Conservation (phyloP, 2,329 filamentous ascomycete species). For the Pseudofabraea citricarpa region DNA sequence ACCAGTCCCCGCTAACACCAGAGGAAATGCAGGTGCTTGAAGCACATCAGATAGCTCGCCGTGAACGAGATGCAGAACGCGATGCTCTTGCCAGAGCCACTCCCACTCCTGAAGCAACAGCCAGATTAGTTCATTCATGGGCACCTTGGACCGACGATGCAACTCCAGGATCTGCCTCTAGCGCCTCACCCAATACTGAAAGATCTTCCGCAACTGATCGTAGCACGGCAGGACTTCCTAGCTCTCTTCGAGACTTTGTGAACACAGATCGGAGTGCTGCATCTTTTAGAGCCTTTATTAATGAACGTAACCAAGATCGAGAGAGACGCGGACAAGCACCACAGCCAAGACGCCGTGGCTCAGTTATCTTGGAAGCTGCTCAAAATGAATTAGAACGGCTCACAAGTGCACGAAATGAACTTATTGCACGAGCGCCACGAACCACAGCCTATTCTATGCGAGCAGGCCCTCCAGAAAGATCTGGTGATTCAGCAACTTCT, state of each 20-base stretch:
- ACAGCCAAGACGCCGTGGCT: slow-evolving; percentile 18
- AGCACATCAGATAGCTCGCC: slow-evolving; percentile 48
- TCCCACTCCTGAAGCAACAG: neutral
- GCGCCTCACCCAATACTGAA: slow-evolving; percentile 6
- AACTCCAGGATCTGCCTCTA: slow-evolving; percentile 6
- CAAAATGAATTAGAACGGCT: slow-evolving; percentile 15
- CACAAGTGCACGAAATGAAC: no score
- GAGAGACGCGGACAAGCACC: slow-evolving; percentile 19
- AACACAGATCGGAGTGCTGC: slow-evolving; percentile 23
- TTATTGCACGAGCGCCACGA: slow-evolving; percentile 5
- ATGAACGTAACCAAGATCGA: slow-evolving; percentile 28
- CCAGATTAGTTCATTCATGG: slow-evolving; percentile 2
- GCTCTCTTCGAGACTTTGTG: slow-evolving; percentile 25
- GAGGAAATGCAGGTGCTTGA: slow-evolving; percentile 54
- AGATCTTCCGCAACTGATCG: slow-evolving; percentile 9
- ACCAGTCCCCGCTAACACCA: slow-evolving; percentile 46
- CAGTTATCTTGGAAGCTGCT: slow-evolving; percentile 20
- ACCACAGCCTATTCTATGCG: neutral
- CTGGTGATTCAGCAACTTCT: no score
- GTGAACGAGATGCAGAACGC: slow-evolving; percentile 29
- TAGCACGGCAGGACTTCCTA: slow-evolving; percentile 19
- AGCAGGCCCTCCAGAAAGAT: no score
- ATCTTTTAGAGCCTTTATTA: slow-evolving; percentile 27
- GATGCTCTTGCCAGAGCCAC: slow-evolving; percentile 6
- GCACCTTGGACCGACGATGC: slow-evolving; percentile 11